phyloP scores from a whole-genome alignment of 257 asterid genomes.

The Paraleonurus japonicus region DNA sequence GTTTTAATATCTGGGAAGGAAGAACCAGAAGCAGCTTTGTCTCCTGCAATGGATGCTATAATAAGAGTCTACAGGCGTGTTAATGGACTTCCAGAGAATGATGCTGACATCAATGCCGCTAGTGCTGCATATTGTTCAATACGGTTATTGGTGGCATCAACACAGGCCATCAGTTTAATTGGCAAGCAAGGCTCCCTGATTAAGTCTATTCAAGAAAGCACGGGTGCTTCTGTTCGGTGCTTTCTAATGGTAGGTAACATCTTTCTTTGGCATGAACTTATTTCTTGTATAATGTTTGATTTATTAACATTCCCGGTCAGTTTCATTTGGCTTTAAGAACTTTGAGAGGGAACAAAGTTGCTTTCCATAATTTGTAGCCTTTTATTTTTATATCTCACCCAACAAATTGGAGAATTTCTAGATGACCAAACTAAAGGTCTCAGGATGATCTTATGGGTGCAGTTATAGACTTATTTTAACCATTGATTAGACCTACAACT shows the following conservation, averaged over 20 bases:
- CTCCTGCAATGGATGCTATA: constrained; percentile 77
- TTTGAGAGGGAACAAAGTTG: background rate
- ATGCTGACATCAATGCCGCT: constrained; percentile 36
- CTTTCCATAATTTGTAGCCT: background rate
- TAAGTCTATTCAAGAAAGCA: constrained; percentile 65
- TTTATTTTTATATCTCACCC: background rate
- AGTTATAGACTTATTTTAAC: background rate
- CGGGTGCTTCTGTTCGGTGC: constrained; percentile 66
- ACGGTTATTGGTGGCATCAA: constrained; percentile 57
- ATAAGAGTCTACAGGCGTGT: constrained; percentile 62
- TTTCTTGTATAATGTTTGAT: constrained; percentile 15
- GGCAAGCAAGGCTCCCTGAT: constrained; percentile 75
- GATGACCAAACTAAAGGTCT: background rate
- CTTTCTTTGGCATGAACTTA: constrained; percentile 9
- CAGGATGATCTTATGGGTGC: constrained; percentile 19
- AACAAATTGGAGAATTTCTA: background rate
- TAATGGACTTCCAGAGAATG: constrained; percentile 54
- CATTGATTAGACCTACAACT: background rate
- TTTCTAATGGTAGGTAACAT: constrained; percentile 52
- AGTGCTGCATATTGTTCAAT: constrained; percentile 53
- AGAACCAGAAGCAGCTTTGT: constrained; percentile 62
- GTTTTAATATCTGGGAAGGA: constrained; percentile 78
- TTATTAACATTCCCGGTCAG: background rate
- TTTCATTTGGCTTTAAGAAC: background rate
- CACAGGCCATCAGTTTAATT: constrained; percentile 70